These are phyloP conservation scores for Mycena crocata DNA, from an alignment of 768 basidiomycete species.

Conservation along the genomic window DNA sequence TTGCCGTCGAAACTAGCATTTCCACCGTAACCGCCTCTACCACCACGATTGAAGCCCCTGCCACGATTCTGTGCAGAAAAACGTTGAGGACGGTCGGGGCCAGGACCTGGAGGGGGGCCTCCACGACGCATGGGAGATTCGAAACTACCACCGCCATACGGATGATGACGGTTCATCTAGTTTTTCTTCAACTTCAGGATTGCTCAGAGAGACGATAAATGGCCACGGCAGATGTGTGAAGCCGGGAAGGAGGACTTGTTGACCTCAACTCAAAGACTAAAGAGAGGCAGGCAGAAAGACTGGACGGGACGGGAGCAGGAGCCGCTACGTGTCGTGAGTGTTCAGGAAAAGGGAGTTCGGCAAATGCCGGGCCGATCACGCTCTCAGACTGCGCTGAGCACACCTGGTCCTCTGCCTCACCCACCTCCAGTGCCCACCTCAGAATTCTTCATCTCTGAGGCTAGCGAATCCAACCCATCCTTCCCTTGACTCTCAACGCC, in stretches of 20 bases:
- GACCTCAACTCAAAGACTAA: constrained; percentile 40
- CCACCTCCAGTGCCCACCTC: constrained; percentile 35
- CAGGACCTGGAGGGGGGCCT: constrained; percentile 72
- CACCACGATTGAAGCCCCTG: constrained; percentile 58
- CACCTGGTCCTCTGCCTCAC: constrained; percentile 17
- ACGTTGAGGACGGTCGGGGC: constrained; percentile 79
- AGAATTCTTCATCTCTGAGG: no score
- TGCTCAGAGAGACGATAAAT: constrained; percentile 27
- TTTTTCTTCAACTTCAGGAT: constrained; percentile 31
- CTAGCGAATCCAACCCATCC: no score
- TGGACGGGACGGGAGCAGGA: constrained; percentile 8
- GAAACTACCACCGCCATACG: constrained; percentile 75
- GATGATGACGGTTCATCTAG: constrained; percentile 90
- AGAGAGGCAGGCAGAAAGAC: constrained; percentile 14
- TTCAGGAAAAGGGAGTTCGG: constrained; percentile 1
- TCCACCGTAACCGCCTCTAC: constrained; percentile 59
- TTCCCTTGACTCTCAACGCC: no score
- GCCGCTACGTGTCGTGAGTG: constrained; percentile 29
- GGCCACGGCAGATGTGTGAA: constrained; percentile 17
- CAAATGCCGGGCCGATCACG: no score
- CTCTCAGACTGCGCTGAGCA: constrained; percentile 37
- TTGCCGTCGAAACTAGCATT: constrained; percentile 59
- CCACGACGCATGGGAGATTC: constrained; percentile 67
- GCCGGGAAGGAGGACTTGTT: constrained; percentile 8
- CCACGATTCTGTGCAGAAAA: constrained; percentile 57